A percentile compares a stretch with the other conserved stretches of the same genome.
These are phyloP conservation scores for Babesia sp. DNA, from an alignment of 169 alveolate genomes.

Conservation along the genomic window DNA sequence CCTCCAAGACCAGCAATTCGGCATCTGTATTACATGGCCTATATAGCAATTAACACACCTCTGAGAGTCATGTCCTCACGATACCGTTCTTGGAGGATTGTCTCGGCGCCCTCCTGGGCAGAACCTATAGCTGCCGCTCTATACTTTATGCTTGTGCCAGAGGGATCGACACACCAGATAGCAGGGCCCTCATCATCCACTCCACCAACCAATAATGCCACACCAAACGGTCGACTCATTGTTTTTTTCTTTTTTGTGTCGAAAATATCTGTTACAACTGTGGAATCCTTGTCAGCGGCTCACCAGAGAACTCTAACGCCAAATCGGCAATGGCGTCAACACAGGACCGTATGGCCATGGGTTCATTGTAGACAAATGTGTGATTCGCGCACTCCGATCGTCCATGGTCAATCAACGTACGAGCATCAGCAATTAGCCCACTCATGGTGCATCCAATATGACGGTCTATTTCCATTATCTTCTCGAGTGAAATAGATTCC, in stretches of 20 bases:
- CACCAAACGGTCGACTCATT: constrained; percentile 97
- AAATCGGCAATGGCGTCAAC: constrained; percentile 91
- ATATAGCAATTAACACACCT: constrained; percentile 62
- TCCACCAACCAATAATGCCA: constrained; percentile 95
- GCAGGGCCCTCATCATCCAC: constrained; percentile 94
- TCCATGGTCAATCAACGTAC: constrained; percentile 97
- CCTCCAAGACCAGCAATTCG: constrained; percentile 90
- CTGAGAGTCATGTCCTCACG: constrained; percentile 87
- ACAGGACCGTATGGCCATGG: constrained; percentile 87
- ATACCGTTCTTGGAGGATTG: constrained; percentile 93
- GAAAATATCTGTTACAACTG: constrained; percentile 32
- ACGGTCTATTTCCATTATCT: constrained; percentile 91
- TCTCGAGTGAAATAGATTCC: constrained; percentile 91
- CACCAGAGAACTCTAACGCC: constrained; percentile 94
- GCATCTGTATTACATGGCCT: constrained; percentile 81
- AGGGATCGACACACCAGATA: constrained; percentile 96
- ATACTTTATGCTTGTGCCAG: constrained; percentile 91
- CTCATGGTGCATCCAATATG: constrained; percentile 97
- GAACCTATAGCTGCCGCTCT: constrained; percentile 98
- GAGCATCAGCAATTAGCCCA: constrained; percentile 98
- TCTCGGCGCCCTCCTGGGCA: constrained; percentile 94
- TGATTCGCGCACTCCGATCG: constrained; percentile 96
- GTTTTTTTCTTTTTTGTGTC: constrained; percentile 84
- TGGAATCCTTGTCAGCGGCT: background rate
- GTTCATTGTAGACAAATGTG: constrained; percentile 93